Percentiles rank a stretch among this genome's conserved stretches.
Conservation (phyloP, 2,329 filamentous ascomycete species). For the Diaporthe aspalathi region DNA sequence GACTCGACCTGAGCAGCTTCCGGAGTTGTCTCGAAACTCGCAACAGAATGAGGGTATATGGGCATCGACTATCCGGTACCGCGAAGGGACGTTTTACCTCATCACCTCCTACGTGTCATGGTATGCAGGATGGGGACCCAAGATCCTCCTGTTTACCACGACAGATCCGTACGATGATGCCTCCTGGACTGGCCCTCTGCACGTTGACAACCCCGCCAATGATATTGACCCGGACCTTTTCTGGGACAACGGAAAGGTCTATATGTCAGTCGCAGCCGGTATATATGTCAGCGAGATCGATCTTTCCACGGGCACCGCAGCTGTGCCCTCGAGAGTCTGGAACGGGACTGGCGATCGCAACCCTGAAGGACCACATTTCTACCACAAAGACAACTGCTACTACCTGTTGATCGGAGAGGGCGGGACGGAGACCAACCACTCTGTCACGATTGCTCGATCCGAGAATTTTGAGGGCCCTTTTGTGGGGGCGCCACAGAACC, state of each 20-base stretch:
- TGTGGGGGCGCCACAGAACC: slow-evolving; percentile 54
- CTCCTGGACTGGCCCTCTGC: slow-evolving; percentile 53
- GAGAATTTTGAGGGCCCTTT: slow-evolving; percentile 56
- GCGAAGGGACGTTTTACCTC: slow-evolving; percentile 57
- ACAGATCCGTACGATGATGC: slow-evolving; percentile 53
- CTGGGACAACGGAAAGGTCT: slow-evolving; percentile 53
- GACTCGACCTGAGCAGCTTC: slow-evolving; percentile 31
- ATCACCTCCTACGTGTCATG: slow-evolving; percentile 54
- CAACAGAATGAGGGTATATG: slow-evolving; percentile 54
- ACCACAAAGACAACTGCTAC: slow-evolving; percentile 56
- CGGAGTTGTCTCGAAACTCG: background rate
- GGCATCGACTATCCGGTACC: slow-evolving; percentile 59
- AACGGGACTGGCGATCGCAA: slow-evolving; percentile 57
- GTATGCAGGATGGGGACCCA: slow-evolving; percentile 48
- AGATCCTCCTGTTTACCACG: slow-evolving; percentile 55
- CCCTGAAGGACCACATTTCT: slow-evolving; percentile 58
- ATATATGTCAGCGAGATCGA: slow-evolving; percentile 49
- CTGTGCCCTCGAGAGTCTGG: slow-evolving; percentile 51
- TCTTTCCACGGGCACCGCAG: slow-evolving; percentile 50
- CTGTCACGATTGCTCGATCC: slow-evolving; percentile 57
- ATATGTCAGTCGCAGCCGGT: slow-evolving; percentile 49
- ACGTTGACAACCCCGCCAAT: slow-evolving; percentile 46
- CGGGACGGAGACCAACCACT: slow-evolving; percentile 56
- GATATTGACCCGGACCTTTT: slow-evolving; percentile 57
- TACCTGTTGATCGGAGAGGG: slow-evolving; percentile 60